Conservation (phyloP, 331 rosid species). For the Malus hybrid region DNA sequence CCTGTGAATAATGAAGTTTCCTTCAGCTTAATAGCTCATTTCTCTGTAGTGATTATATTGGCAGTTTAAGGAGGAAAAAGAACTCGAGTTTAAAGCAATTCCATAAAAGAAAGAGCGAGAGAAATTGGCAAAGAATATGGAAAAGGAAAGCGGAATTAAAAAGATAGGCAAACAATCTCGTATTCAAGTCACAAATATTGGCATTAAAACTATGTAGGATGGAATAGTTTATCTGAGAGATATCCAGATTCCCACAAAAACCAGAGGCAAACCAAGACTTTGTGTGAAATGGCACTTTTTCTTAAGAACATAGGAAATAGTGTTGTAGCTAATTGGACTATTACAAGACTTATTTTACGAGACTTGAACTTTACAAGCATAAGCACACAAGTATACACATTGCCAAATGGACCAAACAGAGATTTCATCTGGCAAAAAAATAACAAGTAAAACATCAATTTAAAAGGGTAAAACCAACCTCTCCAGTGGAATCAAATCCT, state of each 20-base stretch:
- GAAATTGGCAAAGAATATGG: not conserved
- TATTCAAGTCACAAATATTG: not conserved
- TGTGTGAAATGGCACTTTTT: not conserved
- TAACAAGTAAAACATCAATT: not conserved
- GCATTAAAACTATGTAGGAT: not conserved
- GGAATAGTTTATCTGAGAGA: no score
- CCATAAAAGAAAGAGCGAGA: no score
- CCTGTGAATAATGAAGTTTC: not conserved
- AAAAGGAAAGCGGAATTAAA: not conserved
- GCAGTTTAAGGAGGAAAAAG: not conserved
- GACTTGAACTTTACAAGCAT: not conserved
- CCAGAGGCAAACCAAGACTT: not conserved
- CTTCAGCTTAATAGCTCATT: not conserved
- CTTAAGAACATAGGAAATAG: not conserved
- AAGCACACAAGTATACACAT: not conserved
- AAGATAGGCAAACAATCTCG: not conserved
- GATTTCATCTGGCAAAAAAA: not conserved
- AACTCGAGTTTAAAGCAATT: no score
- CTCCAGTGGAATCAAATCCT: slow-evolving; percentile 63
- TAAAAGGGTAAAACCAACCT: slow-evolving; percentile 34
- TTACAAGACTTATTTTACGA: not conserved
- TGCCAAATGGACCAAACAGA: not conserved
- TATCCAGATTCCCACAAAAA: not conserved
- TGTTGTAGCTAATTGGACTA: no score
- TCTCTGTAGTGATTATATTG: not conserved